Base-by-base conservation (phyloP, 148 eudicot species). In the Polygonum maritimum region DNA sequence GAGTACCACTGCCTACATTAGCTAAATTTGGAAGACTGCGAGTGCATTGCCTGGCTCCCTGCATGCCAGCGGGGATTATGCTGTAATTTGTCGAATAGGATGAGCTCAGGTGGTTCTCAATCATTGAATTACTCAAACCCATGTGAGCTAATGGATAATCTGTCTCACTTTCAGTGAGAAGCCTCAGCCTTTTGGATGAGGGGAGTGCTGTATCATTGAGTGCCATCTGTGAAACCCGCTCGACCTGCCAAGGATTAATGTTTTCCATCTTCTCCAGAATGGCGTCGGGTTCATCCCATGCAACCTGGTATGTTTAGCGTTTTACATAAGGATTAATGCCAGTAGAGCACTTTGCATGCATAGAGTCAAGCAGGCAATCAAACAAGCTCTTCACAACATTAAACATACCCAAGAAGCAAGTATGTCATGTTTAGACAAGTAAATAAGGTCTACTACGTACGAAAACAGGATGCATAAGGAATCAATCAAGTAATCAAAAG, bases 41-140 rank as follows among this genome's bases (percentile, higher is more conserved):
- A 54, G 73, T 70, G 84, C 79, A 79, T 72, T 84, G 97, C 97
- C 97, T 92, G 97, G 97, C 97, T 92, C 91, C 94, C 94, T 92
- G 94, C 88, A 90, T 89, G 94, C 94, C 90, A 74, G 88, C 87
- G 84, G 89, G 87, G 78, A 81, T 81, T 71, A 76, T 79, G 79
- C 74, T 72, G 86, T 78, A 83, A 82, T 71, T 82, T 71, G 83
- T 82, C 73, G 83, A 41, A 72, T 16, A 65, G 9, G 86, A 70
- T 71, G 87, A 49, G 80, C 60, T 80, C 36, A 86, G 72, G 39
- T 81, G 89, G 9, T 44, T 6, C 74, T 82, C 89, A 73, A 78
- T 60, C 82, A 83, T 69, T 63, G 90, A 78, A 67, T 77, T 44
- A 75, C 76, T 55, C 6, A 81, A 77, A 7, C 77, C 81, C 57